phyloP scores from a whole-genome alignment of 2,329 filamentous ascomycete genomes.

The Trichoderma sp. region DNA sequence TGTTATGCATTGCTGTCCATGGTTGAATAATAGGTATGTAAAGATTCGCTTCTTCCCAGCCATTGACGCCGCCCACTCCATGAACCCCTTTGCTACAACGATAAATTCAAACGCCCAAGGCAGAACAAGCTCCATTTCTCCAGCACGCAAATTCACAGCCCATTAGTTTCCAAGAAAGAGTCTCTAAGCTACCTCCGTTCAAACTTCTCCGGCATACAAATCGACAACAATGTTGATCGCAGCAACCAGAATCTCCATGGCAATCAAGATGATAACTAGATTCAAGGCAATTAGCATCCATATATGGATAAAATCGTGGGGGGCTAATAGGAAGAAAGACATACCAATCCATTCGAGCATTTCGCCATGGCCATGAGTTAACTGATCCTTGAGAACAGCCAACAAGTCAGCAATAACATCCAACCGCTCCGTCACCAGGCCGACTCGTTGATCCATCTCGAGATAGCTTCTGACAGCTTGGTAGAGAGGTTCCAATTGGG shows the following conservation, averaged over 20 bases:
- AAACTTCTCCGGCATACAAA: slow-evolving; percentile 61
- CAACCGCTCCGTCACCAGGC: slow-evolving; percentile 82
- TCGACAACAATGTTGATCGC: slow-evolving; percentile 95
- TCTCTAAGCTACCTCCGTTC: background rate
- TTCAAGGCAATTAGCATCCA: slow-evolving; percentile 22
- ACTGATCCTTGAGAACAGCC: slow-evolving; percentile 90
- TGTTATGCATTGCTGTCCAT: background rate
- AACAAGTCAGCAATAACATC: slow-evolving; percentile 87
- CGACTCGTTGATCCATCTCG: slow-evolving; percentile 96
- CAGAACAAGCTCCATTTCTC: background rate
- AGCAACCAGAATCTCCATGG: slow-evolving; percentile 90
- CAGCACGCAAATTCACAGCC: background rate
- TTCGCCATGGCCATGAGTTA: slow-evolving; percentile 90
- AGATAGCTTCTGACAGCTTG: slow-evolving; percentile 93
- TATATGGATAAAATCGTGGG: background rate
- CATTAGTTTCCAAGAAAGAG: background rate
- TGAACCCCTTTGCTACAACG: background rate
- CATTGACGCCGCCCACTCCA: background rate
- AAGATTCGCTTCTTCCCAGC: background rate
- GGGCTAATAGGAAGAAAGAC: slow-evolving; percentile 33
- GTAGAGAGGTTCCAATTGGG: slow-evolving; percentile 94
- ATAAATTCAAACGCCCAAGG: background rate
- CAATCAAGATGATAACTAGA: slow-evolving; percentile 91
- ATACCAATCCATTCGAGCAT: slow-evolving; percentile 86
- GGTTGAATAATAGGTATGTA: background rate